Evolutionary conservation across 345 rosid species (phyloP), one percentile per base, ranked within the genome.

Genomic region (thale cress (Arabidopsis thaliana)): DNA sequence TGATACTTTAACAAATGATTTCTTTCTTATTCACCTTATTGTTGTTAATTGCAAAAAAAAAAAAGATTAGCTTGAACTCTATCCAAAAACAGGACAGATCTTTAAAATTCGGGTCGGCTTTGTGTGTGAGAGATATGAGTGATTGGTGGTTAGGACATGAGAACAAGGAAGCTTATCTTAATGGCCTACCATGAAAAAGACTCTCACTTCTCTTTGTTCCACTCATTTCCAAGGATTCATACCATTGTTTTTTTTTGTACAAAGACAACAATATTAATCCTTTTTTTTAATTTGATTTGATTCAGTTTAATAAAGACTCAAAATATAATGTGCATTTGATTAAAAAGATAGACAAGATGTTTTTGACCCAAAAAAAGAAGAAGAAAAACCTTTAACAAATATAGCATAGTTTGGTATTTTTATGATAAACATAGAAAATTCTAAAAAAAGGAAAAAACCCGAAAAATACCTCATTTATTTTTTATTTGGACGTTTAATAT

Each of bases 111-210:
- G 12, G 16, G 30, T 38, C 9, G 41, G 65, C 52, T 76, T 56
- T 70, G 60, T 12, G 38, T 63, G 60, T 32, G 59, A 41, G 55
- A 46, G 57, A 48, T 60, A 42, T 38, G 71, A 70, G 80, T 70
- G 76, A 77, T 16, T 77, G 72, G 79, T 76, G 57, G 79, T 23
- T 69, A 34, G 37, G 58, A 71, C 67, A 77, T 70, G 1, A 57
- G 71, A 64, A 56, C 60, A 70, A 70, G 59, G 71, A 56, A 56
- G 80, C 76, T 77, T 70, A 77, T 77, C 76, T 63, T 0, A 63
- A 60, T 77, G 71, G 71, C 36, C 52, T 61, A 55, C 56, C 16
- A 55, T 5, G 76, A 70, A 6, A 69, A 71, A 56, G 71, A 77
- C 76, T 46, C 30, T 48, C 61, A 38, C 36, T 45, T 49, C 32